Evolutionary conservation across 2,329 filamentous ascomycete species (phyloP).

Genomic region (Fonsecaea erecta): DNA sequence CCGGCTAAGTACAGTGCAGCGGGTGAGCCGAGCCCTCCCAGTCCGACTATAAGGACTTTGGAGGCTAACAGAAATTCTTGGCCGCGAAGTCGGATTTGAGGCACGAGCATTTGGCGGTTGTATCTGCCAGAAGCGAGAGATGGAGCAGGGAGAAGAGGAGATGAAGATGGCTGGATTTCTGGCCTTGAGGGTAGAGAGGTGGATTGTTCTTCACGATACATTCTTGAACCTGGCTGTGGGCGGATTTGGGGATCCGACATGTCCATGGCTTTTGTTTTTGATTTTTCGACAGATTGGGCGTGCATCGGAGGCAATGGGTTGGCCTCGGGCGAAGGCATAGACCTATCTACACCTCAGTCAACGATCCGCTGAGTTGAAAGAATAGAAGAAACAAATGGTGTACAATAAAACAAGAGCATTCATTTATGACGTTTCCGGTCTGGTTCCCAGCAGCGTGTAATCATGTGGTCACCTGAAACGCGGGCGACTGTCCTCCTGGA

Average conservation of each 20-base stretch:
- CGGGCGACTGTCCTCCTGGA: background rate
- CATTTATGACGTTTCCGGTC: background rate
- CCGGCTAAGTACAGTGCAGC: slow-evolving; percentile 91
- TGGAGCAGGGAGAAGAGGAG: slow-evolving; percentile 30
- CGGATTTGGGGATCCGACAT: background rate
- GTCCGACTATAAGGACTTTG: slow-evolving; percentile 75
- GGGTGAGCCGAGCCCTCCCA: slow-evolving; percentile 88
- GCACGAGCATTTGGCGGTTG: slow-evolving; percentile 38
- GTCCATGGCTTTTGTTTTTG: background rate
- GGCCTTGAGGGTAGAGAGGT: background rate
- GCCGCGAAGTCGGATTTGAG: slow-evolving; percentile 31
- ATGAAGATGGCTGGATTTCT: background rate
- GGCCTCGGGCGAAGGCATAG: background rate
- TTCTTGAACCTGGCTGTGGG: background rate
- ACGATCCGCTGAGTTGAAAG: slow-evolving; percentile 6
- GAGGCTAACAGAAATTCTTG: slow-evolving; percentile 32
- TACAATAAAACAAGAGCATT: background rate
- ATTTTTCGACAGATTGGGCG: background rate
- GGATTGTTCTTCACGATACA: background rate
- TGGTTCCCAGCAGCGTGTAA: background rate
- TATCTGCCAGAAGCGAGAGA: slow-evolving; percentile 35
- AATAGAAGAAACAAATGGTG: background rate
- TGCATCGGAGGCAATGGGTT: background rate
- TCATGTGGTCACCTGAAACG: background rate
- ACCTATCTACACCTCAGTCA: slow-evolving; percentile 27